Percentiles rank a stretch among this genome's conserved stretches.
Evolutionary conservation across 805 yeast species (phyloP).

Genomic region (Schwanniomyces polymorphus): DNA sequence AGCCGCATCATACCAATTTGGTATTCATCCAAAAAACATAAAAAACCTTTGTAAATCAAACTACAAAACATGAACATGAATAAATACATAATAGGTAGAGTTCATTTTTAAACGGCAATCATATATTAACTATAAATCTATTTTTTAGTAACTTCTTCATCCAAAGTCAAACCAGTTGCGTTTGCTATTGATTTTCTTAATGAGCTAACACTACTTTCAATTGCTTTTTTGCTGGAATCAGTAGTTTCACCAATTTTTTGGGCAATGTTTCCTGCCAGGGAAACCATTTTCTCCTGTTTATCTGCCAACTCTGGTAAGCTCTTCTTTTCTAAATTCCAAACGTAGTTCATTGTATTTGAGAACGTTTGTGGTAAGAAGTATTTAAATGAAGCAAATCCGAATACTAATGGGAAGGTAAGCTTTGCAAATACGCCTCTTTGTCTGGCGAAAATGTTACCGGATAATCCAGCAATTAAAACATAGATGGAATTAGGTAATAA

Average conservation of each 20-base stretch:
- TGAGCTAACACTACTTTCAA: slow-evolving; percentile 36
- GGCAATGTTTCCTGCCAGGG: slow-evolving; percentile 45
- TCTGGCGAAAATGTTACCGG: slow-evolving; percentile 75
- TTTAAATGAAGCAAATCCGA: slow-evolving; percentile 66
- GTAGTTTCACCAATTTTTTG: slow-evolving; percentile 45
- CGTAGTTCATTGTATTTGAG: slow-evolving; percentile 53
- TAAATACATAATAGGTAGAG: neutral
- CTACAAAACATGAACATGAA: neutral
- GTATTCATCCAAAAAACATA: neutral
- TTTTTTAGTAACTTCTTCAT: slow-evolving; percentile 57
- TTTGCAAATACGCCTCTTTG: slow-evolving; percentile 59
- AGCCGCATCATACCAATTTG: neutral
- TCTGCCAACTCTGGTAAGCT: slow-evolving; percentile 63
- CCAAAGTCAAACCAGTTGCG: slow-evolving; percentile 68
- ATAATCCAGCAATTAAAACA: slow-evolving; percentile 63
- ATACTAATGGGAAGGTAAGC: slow-evolving; percentile 53
- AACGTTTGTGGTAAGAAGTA: slow-evolving; percentile 75
- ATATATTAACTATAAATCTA: slow-evolving; percentile 13
- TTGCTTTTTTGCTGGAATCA: slow-evolving; percentile 32
- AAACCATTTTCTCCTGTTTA: slow-evolving; percentile 53
- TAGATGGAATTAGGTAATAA: slow-evolving; percentile 71
- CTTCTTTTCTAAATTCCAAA: slow-evolving; percentile 60
- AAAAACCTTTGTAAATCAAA: neutral
- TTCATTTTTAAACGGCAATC: neutral
- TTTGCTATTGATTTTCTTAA: slow-evolving; percentile 48